Evolutionary conservation across 2,329 filamentous ascomycete species (phyloP), one percentile per base, ranked within the genome.

Genomic region (Talaromyces marneffei): DNA sequence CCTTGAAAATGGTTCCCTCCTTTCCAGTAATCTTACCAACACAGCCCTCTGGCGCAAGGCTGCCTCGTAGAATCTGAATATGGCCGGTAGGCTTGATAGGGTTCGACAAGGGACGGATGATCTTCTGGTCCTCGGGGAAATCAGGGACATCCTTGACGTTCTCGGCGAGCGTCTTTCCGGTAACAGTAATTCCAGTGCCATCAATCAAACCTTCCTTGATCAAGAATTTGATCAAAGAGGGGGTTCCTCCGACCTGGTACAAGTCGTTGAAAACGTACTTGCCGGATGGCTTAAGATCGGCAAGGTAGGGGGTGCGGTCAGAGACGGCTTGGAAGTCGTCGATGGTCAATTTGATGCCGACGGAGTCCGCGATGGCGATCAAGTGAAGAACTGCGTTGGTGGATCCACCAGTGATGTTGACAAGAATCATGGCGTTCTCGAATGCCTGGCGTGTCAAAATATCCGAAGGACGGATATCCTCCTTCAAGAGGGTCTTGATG

Each of bases 301-400:
- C 90, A 25, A 94, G 82, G 80, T 92, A 88, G 23, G 90, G 90
- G 18, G 83, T 91, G 54, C 86, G 84, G 78, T 94, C 87, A 0
- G 89, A 91, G 55, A 93, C 88, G 67, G 83, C 79, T 78, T 94
- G 90, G 85, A 93, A 93, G 77, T 94, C 90, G 68, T 94, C 90
- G 63, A 94, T 88, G 52, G 88, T 91, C 60, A 94, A 84, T 75
- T 91, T 89, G 72, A 94, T 83, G 68, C 89, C 90, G 23, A 91
- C 89, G 5, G 87, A 83, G 76, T 93, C 88, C 63, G 90, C 90
- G 61, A 93, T 92, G 69, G 90, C 90, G 71, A 94, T 90, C 53
- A 94, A 77, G 75, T 94, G 90, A 50, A 94, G 84, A 37, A 94
- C 90, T 40, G 90, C 90, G 75, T 94, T 94, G 66, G 90, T 94